These are phyloP conservation scores for Fusarium marasasianum DNA, from an alignment of 2,329 filamentous ascomycete genomes.

Conservation along the genomic window DNA sequence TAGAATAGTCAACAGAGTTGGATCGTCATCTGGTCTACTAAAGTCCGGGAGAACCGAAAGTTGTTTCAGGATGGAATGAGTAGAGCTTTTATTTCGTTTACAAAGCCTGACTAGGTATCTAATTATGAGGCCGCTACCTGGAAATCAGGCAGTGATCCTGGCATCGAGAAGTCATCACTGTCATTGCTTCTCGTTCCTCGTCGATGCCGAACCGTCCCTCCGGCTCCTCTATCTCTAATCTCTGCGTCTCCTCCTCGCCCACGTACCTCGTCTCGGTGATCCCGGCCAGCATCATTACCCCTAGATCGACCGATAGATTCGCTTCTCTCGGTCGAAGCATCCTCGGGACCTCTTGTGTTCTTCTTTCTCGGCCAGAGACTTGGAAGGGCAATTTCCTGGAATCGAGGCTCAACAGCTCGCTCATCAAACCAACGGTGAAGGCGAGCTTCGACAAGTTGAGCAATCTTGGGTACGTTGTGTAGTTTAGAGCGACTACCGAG, in stretches of 20 bases:
- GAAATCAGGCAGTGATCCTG: slow-evolving; percentile 57
- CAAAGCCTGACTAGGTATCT: not conserved
- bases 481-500: slow-evolving; percentile 82
- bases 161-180: slow-evolving; percentile 56
- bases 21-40: not conserved
- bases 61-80: not conserved
- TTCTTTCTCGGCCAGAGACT: slow-evolving; percentile 86
- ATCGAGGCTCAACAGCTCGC: slow-evolving; percentile 83
- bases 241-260: slow-evolving; percentile 57
- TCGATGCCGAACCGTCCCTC: slow-evolving; percentile 52
- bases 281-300: slow-evolving; percentile 62
- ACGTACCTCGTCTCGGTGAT: slow-evolving; percentile 61
- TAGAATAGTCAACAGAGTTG: not conserved
- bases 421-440: slow-evolving; percentile 91
- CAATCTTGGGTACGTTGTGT: slow-evolving; percentile 89
- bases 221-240: slow-evolving; percentile 49
- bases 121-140: slow-evolving; percentile 42
- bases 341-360: slow-evolving; percentile 80
- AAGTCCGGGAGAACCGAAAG: not conserved
- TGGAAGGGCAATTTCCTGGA: slow-evolving; percentile 86
- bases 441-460: slow-evolving; percentile 81
- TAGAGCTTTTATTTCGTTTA: slow-evolving; percentile 6
- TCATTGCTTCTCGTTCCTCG: slow-evolving; percentile 49
- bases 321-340: slow-evolving; percentile 58
- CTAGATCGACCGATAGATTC: slow-evolving; percentile 62